Evolutionary conservation across 306 rosid genomes (phyloP).

Genomic region (Ceratonia siliqua): DNA sequence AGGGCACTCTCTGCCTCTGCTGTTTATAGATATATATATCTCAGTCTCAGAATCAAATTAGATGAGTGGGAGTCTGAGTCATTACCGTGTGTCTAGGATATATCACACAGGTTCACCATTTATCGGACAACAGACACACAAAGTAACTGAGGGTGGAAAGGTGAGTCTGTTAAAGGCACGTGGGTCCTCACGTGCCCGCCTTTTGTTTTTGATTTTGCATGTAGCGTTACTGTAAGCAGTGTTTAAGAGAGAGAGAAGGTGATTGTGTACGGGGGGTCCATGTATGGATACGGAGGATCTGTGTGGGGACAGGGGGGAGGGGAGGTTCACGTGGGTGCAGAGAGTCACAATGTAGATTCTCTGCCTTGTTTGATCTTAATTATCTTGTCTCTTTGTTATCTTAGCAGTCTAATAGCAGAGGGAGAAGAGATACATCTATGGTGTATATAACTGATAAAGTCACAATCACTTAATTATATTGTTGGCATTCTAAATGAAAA

Average conservation of each 20-base stretch:
- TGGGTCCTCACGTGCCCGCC: constrained; percentile 65
- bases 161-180: constrained; percentile 37
- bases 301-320: constrained; percentile 56
- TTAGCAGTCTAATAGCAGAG: no score
- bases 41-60: no score
- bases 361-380: no score
- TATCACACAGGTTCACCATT: constrained; percentile 57
- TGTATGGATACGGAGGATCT: constrained; percentile 78
- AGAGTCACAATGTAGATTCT: no score
- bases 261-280: constrained; percentile 47
- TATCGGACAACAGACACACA: constrained; percentile 45
- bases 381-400: no score
- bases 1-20: no score
- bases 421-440: not conserved
- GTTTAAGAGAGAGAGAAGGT: no score
- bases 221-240: no score
- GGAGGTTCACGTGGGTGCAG: constrained; percentile 69
- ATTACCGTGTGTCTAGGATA: constrained; percentile 42
- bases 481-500: not conserved
- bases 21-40: no score
- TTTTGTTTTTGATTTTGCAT: no score
- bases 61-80: not conserved
- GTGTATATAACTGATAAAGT: no score
- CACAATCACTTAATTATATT: not conserved
- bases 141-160: no score